Evolutionary conservation across 2,329 filamentous ascomycete species (phyloP).

Genomic region (Penicillium digitatum): DNA sequence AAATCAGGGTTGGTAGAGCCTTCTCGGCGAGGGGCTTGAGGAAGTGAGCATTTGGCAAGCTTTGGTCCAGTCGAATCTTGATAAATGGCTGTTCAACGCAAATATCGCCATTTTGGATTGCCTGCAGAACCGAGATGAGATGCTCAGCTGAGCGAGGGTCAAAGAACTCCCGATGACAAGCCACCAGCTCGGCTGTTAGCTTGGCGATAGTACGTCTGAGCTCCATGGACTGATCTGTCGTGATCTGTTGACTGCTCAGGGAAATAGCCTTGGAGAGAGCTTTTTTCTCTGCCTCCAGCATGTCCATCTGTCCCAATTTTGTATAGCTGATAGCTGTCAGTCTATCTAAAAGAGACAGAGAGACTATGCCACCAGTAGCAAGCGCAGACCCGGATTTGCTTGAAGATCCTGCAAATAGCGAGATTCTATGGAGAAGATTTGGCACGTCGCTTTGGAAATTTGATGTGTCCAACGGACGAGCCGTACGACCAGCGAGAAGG

Average conservation of each 20-base stretch:
- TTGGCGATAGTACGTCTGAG: slow-evolving; percentile 49
- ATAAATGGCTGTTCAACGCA: slow-evolving; percentile 12
- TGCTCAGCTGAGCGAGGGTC: slow-evolving; percentile 26
- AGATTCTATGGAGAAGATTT: slow-evolving; percentile 34
- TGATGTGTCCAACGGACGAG: slow-evolving; percentile 34
- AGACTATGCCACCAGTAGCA: slow-evolving; percentile 49
- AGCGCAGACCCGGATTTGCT: slow-evolving; percentile 32
- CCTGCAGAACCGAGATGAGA: slow-evolving; percentile 23
- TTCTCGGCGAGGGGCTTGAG: slow-evolving; percentile 35
- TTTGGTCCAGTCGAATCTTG: slow-evolving; percentile 19
- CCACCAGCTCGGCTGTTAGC: slow-evolving; percentile 33
- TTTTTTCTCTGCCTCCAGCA: slow-evolving; percentile 63
- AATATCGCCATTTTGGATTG: slow-evolving; percentile 22
- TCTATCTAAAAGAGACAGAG: slow-evolving; percentile 54
- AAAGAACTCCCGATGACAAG: slow-evolving; percentile 37
- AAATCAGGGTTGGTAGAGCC: slow-evolving; percentile 28
- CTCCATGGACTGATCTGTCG: slow-evolving; percentile 48
- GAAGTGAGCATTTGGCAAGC: slow-evolving; percentile 29
- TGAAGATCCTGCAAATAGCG: slow-evolving; percentile 36
- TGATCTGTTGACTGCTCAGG: slow-evolving; percentile 49
- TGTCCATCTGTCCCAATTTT: slow-evolving; percentile 57
- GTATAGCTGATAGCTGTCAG: slow-evolving; percentile 52
- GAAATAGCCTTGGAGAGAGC: slow-evolving; percentile 56
- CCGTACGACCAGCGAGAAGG: slow-evolving; percentile 38
- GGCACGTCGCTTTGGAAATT: slow-evolving; percentile 33